phyloP scores from a whole-genome alignment of 2,329 filamentous ascomycete species.

The Hypoxylon sp. region DNA sequence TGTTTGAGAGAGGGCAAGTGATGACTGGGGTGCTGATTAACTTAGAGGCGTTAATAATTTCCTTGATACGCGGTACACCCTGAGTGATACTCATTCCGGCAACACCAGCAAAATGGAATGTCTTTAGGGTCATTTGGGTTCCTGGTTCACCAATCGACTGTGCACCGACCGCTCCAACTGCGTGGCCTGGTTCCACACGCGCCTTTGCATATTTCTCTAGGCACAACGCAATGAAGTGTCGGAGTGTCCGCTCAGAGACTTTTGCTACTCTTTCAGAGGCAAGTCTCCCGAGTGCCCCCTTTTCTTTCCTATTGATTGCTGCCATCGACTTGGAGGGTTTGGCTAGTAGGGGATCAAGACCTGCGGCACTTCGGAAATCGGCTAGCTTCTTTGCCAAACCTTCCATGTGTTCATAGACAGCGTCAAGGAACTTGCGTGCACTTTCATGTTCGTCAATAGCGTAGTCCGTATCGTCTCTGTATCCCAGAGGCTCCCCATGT shows the following conservation, averaged over 20 bases:
- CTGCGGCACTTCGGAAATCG: constrained; percentile 65
- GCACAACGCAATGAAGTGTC: constrained; percentile 84
- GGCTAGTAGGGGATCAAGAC: constrained; percentile 61
- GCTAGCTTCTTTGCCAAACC: constrained; percentile 73
- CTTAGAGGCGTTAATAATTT: constrained; percentile 99
- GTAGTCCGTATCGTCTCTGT: constrained; percentile 77
- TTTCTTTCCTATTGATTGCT: constrained; percentile 53
- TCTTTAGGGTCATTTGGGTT: constrained; percentile 99
- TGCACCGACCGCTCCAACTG: constrained; percentile 94
- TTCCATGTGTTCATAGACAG: constrained; percentile 80
- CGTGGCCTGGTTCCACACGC: constrained; percentile 93
- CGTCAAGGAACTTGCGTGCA: constrained; percentile 83
- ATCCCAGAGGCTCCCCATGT: constrained; percentile 73
- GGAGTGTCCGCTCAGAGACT: constrained; percentile 80
- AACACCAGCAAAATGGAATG: constrained; percentile 99
- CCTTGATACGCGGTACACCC: constrained; percentile 99
- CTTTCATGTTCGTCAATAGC: constrained; percentile 85
- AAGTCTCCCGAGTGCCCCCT: constrained; percentile 41
- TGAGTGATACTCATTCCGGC: constrained; percentile 99
- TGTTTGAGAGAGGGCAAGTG: constrained; percentile 84
- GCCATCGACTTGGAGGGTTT: constrained; percentile 46
- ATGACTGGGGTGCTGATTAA: constrained; percentile 95
- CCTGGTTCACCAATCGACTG: constrained; percentile 98
- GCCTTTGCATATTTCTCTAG: constrained; percentile 92
- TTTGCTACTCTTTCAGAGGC: constrained; percentile 82